Percentiles rank a stretch among this genome's conserved stretches.
These are phyloP conservation scores for Paramecium sonneborni DNA, from an alignment of 73 alveolate genomes.

Conservation along the genomic window DNA sequence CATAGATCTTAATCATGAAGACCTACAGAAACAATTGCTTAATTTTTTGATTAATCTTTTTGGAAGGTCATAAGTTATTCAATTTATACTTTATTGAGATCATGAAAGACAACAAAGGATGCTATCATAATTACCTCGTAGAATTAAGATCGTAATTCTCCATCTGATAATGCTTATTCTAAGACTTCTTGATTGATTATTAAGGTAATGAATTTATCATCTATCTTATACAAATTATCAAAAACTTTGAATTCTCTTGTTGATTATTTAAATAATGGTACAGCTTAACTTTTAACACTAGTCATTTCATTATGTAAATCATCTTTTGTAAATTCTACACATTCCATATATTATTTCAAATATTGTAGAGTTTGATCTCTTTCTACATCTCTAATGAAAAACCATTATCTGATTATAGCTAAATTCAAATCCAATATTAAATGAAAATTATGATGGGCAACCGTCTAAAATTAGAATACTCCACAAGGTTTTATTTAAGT, in stretches of 20 bases:
- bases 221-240: slow-evolving; percentile 54
- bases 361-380: neutral
- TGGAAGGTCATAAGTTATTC: neutral
- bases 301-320: slow-evolving; percentile 36
- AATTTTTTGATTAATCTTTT: neutral
- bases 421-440: slow-evolving; percentile 2
- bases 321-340: slow-evolving; percentile 43
- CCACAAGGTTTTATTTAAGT: slow-evolving; percentile 40
- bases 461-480: neutral
- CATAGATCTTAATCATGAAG: slow-evolving; percentile 12
- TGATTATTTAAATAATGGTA: slow-evolving; percentile 23
- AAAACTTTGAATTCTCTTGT: slow-evolving; percentile 21
- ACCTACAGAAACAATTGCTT: slow-evolving; percentile 14
- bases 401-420: slow-evolving; percentile 44
- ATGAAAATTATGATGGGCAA: slow-evolving; percentile 34
- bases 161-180: neutral
- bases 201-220: slow-evolving; percentile 38
- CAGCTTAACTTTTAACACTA: slow-evolving; percentile 20
- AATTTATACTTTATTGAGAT: neutral
- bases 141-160: neutral
- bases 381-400: slow-evolving; percentile 8
- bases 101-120: slow-evolving; percentile 19
- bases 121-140: slow-evolving; percentile 16
- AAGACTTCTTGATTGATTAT: neutral
- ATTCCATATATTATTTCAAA: slow-evolving; percentile 51